These are phyloP conservation scores for Mollisia scopiformis DNA, from an alignment of 2,329 filamentous ascomycete species.

Conservation along the genomic window DNA sequence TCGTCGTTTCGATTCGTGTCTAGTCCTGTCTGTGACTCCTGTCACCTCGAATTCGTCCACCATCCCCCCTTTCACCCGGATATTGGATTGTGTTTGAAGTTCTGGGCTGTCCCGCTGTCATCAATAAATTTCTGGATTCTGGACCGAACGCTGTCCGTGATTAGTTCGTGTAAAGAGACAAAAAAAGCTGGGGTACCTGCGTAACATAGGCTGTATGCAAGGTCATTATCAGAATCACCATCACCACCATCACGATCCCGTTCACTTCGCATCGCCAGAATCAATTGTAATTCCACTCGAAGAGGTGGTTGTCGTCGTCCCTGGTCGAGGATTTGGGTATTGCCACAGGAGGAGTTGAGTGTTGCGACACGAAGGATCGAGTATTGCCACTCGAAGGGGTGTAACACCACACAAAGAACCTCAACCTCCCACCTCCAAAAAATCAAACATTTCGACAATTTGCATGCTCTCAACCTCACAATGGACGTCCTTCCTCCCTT, in stretches of 20 bases:
- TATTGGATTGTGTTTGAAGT: neutral
- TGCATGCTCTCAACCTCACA: neutral
- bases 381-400: no score
- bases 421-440: no score
- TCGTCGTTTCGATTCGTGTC: neutral
- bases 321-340: no score
- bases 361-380: no score
- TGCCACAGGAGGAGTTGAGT: no score
- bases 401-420: no score
- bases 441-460: no score
- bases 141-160: neutral
- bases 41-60: neutral
- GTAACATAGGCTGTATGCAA: neutral
- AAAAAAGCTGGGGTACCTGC: neutral
- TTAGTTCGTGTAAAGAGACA: neutral
- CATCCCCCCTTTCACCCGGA: neutral
- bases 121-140: no score
- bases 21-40: neutral
- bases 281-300: no score
- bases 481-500: slow-evolving; percentile 32
- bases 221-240: neutral
- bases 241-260: neutral
- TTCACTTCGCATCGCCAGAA: no score
- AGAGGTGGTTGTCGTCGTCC: no score
- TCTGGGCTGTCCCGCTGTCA: neutral